phyloP scores from a whole-genome alignment of 2,329 filamentous ascomycete genomes.

The Ceratocystis albifundus region DNA sequence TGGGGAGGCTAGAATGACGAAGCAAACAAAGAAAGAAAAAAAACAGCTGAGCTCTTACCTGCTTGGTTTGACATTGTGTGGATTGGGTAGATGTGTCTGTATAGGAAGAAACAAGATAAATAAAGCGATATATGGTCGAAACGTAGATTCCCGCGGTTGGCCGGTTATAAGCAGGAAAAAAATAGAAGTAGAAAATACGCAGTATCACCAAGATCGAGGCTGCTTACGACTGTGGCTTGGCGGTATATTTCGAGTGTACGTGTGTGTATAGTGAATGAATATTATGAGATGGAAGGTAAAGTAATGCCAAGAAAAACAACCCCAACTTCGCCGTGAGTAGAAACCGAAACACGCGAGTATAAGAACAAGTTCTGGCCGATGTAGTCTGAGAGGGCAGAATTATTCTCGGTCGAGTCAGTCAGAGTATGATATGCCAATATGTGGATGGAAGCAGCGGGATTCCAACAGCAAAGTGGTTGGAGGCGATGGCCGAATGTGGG shows the following conservation, averaged over 20 bases:
- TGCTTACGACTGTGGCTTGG: background rate
- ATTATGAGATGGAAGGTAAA: background rate
- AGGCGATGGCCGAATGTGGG: no score
- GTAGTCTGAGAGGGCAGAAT: no score
- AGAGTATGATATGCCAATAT: background rate
- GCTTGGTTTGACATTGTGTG: slow-evolving; percentile 22
- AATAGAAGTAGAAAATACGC: background rate
- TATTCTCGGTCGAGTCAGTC: background rate
- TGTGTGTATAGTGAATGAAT: background rate
- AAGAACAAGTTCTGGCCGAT: background rate
- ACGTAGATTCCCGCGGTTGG: background rate
- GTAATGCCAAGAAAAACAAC: background rate
- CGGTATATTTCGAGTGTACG: no score
- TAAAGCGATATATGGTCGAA: background rate
- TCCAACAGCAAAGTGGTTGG: no score
- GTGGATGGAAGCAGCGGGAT: no score
- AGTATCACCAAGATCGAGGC: background rate
- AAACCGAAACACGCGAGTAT: background rate
- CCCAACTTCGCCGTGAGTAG: background rate
- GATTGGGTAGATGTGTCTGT: background rate
- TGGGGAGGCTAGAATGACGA: background rate
- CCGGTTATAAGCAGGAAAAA: background rate
- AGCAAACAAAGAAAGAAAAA: background rate
- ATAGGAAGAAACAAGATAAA: background rate
- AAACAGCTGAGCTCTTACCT: slow-evolving; percentile 16